A percentile compares a stretch with the other conserved stretches of the same genome.
These are phyloP conservation scores for Populus davidiana DNA, from an alignment of 345 rosid genomes.

Conservation along the genomic window DNA sequence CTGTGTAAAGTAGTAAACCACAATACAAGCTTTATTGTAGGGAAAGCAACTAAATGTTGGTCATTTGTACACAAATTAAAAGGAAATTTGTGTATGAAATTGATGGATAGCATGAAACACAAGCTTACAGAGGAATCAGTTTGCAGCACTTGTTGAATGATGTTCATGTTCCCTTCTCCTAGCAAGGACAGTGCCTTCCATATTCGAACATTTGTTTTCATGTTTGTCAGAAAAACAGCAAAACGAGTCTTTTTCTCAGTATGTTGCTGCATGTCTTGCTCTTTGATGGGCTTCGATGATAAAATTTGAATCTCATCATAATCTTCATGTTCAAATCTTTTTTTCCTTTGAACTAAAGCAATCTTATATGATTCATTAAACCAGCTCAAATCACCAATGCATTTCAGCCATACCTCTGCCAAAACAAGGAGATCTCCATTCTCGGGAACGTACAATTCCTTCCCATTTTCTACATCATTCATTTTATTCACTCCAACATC, in stretches of 20 bases:
- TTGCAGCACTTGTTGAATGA: not conserved
- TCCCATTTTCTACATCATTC: not conserved
- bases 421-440: slow-evolving; percentile 4
- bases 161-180: slow-evolving; percentile 1
- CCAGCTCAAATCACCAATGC: not conserved
- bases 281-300: slow-evolving; percentile 1
- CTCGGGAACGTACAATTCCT: not conserved
- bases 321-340: not conserved
- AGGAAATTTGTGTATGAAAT: not conserved
- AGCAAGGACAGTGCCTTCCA: slow-evolving; percentile 2
- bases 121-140: not conserved
- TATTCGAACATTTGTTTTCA: slow-evolving; percentile 1
- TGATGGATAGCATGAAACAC: not conserved
- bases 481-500: not conserved
- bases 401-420: not conserved
- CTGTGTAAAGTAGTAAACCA: too few species aligned
- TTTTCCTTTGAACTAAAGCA: slow-evolving; percentile 6
- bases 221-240: slow-evolving; percentile 4
- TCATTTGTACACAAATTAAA: too few species aligned
- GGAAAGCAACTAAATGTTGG: too few species aligned
- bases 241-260: not conserved
- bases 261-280: not conserved
- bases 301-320: slow-evolving; percentile 6
- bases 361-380: not conserved
- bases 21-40: too few species aligned